Evolutionary conservation across 352 stramenopile genomes (phyloP).

Genomic region (Blastocystis sp.): DNA sequence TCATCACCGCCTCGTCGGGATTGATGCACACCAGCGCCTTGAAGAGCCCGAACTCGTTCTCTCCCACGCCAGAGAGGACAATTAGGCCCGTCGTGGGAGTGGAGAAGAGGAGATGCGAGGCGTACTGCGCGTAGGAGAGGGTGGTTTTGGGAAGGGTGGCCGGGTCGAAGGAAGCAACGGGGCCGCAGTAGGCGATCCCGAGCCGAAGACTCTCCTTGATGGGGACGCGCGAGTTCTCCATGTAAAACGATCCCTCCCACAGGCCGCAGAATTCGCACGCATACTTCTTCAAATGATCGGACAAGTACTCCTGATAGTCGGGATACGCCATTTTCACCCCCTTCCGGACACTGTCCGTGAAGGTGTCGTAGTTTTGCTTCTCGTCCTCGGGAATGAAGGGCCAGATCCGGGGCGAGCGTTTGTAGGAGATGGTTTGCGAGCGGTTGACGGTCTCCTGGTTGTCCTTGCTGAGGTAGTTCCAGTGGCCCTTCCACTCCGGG

Average conservation of each 20-base stretch:
- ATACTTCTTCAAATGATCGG: slow-evolving; percentile 56
- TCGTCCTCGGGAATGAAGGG: slow-evolving; percentile 56
- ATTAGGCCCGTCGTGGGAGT: neutral
- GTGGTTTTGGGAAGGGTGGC: slow-evolving; percentile 8
- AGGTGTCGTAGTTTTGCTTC: slow-evolving; percentile 62
- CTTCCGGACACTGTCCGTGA: slow-evolving; percentile 10
- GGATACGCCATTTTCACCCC: slow-evolving; percentile 2
- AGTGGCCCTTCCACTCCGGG: slow-evolving; percentile 56
- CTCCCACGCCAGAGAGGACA: slow-evolving; percentile 43
- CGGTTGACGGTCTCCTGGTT: slow-evolving; percentile 54
- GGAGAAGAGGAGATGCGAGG: slow-evolving; percentile 22
- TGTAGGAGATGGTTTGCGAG: slow-evolving; percentile 34
- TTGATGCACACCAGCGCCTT: slow-evolving; percentile 56
- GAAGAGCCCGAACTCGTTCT: slow-evolving; percentile 64
- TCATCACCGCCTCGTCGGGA: slow-evolving; percentile 33
- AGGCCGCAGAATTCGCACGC: slow-evolving; percentile 59
- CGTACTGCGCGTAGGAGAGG: slow-evolving; percentile 24
- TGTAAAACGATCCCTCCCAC: slow-evolving; percentile 56
- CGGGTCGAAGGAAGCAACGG: slow-evolving; percentile 13
- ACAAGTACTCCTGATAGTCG: slow-evolving; percentile 44
- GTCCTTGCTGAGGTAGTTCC: slow-evolving; percentile 43
- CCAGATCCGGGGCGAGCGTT: slow-evolving; percentile 19
- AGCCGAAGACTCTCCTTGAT: slow-evolving; percentile 65
- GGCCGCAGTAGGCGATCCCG: slow-evolving; percentile 18
- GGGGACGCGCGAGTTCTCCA: slow-evolving; percentile 43